Conservation (phyloP, 2,329 filamentous ascomycete species). For the Talaromyces sp. region DNA sequence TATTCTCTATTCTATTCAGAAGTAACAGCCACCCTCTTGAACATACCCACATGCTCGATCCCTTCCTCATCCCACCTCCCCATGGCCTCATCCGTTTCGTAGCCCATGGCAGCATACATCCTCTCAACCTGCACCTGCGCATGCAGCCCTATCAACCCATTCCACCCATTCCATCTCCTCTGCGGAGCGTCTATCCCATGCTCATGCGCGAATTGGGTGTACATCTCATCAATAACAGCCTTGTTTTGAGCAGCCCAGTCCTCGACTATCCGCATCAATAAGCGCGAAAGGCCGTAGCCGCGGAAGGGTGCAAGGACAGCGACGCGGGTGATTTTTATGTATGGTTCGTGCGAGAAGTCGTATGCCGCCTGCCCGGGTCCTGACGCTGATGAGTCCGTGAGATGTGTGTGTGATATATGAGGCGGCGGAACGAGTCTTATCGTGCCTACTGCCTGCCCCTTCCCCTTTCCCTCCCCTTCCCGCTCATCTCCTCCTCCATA, state of each 20-base stretch:
- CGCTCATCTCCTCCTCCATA: no score
- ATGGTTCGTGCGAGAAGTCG: constrained; percentile 64
- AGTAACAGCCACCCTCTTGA: constrained; percentile 44
- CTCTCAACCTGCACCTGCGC: constrained; percentile 66
- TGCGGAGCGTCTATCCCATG: constrained; percentile 41
- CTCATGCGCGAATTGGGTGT: constrained; percentile 6
- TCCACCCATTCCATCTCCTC: constrained; percentile 58
- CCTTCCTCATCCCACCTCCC: constrained; percentile 81
- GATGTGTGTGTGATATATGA: constrained; percentile 58
- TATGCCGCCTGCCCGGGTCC: constrained; percentile 26
- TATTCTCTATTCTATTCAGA: background rate
- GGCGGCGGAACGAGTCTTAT: constrained; percentile 80
- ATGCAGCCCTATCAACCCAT: constrained; percentile 74
- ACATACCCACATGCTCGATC: constrained; percentile 86
- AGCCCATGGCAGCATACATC: constrained; percentile 71
- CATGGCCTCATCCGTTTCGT: constrained; percentile 69
- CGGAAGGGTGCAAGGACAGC: constrained; percentile 68
- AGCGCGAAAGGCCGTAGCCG: constrained; percentile 61
- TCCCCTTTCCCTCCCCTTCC: no score
- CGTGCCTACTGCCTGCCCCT: constrained; percentile 64
- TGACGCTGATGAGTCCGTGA: background rate
- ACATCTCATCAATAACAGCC: constrained; percentile 42
- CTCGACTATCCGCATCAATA: constrained; percentile 66
- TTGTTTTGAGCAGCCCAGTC: constrained; percentile 66
- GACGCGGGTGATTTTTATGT: constrained; percentile 77